phyloP scores from a whole-genome alignment of 176 grass and related monocot species.

The Phragmites australis region DNA sequence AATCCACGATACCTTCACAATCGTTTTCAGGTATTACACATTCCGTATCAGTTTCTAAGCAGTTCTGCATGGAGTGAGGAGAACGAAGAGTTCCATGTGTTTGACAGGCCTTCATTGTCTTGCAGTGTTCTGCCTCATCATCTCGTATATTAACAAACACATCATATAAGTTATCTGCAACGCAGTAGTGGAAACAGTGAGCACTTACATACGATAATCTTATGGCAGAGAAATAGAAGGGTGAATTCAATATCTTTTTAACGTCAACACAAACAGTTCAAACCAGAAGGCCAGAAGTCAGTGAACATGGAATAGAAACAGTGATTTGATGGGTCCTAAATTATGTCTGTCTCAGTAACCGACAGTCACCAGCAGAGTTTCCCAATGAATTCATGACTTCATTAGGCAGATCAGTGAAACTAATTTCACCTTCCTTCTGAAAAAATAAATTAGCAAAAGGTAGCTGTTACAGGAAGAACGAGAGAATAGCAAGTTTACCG shows the following conservation, averaged over 20 bases:
- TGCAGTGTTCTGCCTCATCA: slow-evolving; percentile 87
- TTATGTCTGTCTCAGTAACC: background rate
- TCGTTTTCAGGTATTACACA: slow-evolving; percentile 36
- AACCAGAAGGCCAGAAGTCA: background rate
- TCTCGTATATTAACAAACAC: slow-evolving; percentile 86
- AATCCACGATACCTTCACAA: slow-evolving; percentile 52
- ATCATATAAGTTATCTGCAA: slow-evolving; percentile 83
- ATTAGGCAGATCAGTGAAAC: background rate
- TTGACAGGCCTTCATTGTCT: slow-evolving; percentile 96
- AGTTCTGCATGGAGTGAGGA: slow-evolving; percentile 55
- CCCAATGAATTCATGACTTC: background rate
- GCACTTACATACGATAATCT: background rate
- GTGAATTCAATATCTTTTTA: background rate
- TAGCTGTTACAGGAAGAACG: background rate
- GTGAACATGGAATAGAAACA: background rate
- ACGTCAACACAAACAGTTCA: background rate
- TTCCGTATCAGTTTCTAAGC: slow-evolving; percentile 37
- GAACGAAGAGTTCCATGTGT: slow-evolving; percentile 68
- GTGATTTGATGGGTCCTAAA: background rate
- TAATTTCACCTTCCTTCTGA: slow-evolving; percentile 7
- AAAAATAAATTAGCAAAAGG: background rate
- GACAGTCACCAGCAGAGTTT: background rate
- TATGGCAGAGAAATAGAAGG: background rate
- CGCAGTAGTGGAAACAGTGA: slow-evolving; percentile 10
- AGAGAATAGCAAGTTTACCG: slow-evolving; percentile 43